Evolutionary conservation across 1,139 yeast genomes (phyloP).

Genomic region (Barnettozyma hawaiiensis): DNA sequence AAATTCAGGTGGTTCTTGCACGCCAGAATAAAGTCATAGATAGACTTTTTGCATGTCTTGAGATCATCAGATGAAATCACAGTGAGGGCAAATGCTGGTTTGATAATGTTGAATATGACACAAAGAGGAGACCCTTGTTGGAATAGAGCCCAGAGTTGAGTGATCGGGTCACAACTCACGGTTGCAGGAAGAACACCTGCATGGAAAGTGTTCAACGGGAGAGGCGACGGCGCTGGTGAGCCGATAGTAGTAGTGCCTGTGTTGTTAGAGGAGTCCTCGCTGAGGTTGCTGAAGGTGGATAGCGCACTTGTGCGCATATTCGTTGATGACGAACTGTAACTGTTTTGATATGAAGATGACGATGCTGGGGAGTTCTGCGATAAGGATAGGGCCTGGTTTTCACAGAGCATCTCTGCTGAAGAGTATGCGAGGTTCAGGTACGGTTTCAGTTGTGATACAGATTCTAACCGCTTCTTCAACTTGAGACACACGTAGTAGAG

Average conservation of each 20-base stretch:
- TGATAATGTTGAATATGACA: conserved; percentile 60
- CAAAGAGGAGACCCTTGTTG: conserved; percentile 94
- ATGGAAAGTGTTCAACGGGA: conserved; percentile 51
- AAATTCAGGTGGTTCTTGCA: conserved; percentile 73
- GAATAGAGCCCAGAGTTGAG: conserved; percentile 81
- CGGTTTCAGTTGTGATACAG: conserved; percentile 67
- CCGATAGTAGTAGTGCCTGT: conserved; percentile 13
- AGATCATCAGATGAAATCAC: conserved; percentile 70
- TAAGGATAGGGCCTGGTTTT: conserved; percentile 63
- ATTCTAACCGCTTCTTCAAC: conserved; percentile 52
- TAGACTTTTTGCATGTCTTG: conserved; percentile 80
- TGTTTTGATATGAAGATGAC: conserved; percentile 12
- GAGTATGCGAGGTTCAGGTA: conserved; percentile 56
- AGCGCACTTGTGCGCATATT: conserved; percentile 19
- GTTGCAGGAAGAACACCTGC: conserved; percentile 75
- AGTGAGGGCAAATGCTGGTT: conserved; percentile 38
- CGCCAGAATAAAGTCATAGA: conserved; percentile 84
- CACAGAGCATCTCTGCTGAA: conserved; percentile 64
- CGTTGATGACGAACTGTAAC: conserved; percentile 10
- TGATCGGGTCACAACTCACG: conserved; percentile 81
- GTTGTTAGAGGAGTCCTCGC: conserved; percentile 22
- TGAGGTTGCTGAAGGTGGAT: conserved; percentile 21
- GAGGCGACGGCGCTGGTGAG: conserved; percentile 25
- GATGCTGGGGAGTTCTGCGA: conserved; percentile 31
- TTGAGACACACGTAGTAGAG: conserved; percentile 65